Conservation (phyloP, 2,329 filamentous ascomycete species). For the Diaporthe australafricana region DNA sequence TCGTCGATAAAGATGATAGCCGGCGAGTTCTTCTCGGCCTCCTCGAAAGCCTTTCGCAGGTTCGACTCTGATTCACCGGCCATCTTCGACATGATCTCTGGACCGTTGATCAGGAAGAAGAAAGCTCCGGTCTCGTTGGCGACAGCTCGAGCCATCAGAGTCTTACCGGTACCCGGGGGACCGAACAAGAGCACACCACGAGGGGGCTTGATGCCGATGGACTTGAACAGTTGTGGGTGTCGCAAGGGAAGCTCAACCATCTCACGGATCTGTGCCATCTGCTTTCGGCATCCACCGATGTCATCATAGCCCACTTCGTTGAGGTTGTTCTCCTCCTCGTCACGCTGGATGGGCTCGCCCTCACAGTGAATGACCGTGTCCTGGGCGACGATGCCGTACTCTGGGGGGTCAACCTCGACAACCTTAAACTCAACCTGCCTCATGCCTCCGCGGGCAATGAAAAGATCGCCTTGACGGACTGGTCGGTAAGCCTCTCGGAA, state of each 20-base stretch:
- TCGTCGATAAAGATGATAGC: constrained; percentile 99
- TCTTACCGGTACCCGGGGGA: constrained; percentile 99
- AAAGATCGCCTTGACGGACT: constrained; percentile 95
- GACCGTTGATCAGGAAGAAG: constrained; percentile 99
- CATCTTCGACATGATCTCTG: constrained; percentile 99
- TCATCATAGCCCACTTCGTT: constrained; percentile 99
- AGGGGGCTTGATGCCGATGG: constrained; percentile 99
- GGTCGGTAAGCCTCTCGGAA: constrained; percentile 99
- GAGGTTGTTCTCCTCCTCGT: constrained; percentile 98
- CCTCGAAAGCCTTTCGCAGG: constrained; percentile 98
- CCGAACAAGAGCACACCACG: constrained; percentile 97
- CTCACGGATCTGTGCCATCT: constrained; percentile 99
- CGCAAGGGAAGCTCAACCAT: constrained; percentile 96
- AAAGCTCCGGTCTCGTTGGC: constrained; percentile 99
- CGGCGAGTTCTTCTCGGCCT: constrained; percentile 99
- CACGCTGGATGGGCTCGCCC: constrained; percentile 93
- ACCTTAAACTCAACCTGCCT: constrained; percentile 99
- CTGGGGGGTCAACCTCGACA: constrained; percentile 96
- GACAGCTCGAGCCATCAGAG: constrained; percentile 97
- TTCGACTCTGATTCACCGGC: constrained; percentile 99
- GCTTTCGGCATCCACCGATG: constrained; percentile 98
- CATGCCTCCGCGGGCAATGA: constrained; percentile 98
- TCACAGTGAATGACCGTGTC: constrained; percentile 99
- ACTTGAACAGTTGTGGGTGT: constrained; percentile 99
- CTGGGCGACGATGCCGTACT: constrained; percentile 98